Percentiles rank a stretch among this genome's conserved stretches.
Evolutionary conservation across 345 rosid species (phyloP).

Genomic region (Eucalyptus marginata): DNA sequence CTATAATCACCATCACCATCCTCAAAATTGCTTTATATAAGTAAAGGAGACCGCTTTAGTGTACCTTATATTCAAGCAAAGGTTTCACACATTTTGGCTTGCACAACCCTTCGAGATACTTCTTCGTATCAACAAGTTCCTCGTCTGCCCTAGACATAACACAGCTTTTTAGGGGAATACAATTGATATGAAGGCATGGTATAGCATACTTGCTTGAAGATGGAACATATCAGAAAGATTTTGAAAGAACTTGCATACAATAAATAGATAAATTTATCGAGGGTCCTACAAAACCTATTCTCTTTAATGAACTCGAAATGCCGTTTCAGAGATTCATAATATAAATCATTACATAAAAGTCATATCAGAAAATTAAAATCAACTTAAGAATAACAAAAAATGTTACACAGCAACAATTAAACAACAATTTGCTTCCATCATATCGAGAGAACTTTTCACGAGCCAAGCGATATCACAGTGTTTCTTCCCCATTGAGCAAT

Average conservation of each 20-base stretch:
- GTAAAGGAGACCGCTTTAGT: not conserved
- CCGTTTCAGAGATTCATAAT: not conserved
- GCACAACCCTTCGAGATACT: conserved; percentile 42
- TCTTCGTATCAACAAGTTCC: conserved; percentile 51
- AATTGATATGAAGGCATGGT: not conserved
- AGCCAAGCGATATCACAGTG: not conserved
- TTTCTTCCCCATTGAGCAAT: not conserved
- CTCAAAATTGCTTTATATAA: not conserved
- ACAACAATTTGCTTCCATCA: not conserved
- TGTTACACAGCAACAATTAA: not conserved
- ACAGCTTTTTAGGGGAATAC: not conserved
- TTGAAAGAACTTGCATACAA: not conserved
- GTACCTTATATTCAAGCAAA: conserved; percentile 38
- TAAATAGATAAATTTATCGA: not conserved
- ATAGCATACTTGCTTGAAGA: not conserved
- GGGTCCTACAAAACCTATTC: not conserved
- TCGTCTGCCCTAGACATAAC: conserved; percentile 43
- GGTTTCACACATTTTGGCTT: conserved; percentile 53
- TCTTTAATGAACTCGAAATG: not conserved
- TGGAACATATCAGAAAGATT: not conserved
- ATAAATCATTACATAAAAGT: not conserved
- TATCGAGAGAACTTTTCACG: not conserved
- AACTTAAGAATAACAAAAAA: not conserved
- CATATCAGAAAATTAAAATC: not conserved
- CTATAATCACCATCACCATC: not conserved